Base-by-base conservation (phyloP, 805 yeast genomes). In the Myxozyma geophila region DNA sequence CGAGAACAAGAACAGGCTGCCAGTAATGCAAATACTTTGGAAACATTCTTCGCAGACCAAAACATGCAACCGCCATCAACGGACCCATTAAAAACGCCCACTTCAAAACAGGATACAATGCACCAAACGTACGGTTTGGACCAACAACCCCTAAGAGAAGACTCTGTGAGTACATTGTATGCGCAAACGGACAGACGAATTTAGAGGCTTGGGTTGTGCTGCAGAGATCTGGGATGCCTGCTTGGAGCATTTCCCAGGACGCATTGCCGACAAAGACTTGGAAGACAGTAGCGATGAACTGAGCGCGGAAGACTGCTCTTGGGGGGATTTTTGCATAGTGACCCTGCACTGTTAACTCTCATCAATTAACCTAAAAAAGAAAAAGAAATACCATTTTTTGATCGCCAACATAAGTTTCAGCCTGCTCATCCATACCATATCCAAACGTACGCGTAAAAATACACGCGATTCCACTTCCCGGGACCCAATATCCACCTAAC, bases 321-420 rank as follows among this genome's bases (percentile, higher is more conserved):
- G 90, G 91, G 0, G 88, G 84, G 21, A 87, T 76, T 69, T 86
- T 86, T 70, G 85, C 73, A 71, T 87, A 87, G 66, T 87, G 90
- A 1, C 84, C 55, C 55, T 52, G 39, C 4, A 52, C n/a, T n/a
- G 15, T 21, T 21, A 15, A 23, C 9, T 52, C 55, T 21, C 36
- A 35, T 13, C 8, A 28, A 36, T 21, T 36, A 50, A 12, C 28
- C 6, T 13, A 35, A 35, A 2, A 2, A 10, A 50, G 7, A 12
- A 15, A 50, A 33, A 3, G 17, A 17, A 39, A 35, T 39, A 52
- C 89, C 73, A 84, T 72, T 71, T 87, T 87, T 79, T 83, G 82
- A 69, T 85, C 87, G 9, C 81, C 78, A 40, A 84, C 78, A 71
- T 80, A 85, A 56, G 80, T 77, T 48, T 83, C 79, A 0, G 89